Base-by-base conservation (phyloP, 2,329 filamentous ascomycete species). In the Monascus ruber region DNA sequence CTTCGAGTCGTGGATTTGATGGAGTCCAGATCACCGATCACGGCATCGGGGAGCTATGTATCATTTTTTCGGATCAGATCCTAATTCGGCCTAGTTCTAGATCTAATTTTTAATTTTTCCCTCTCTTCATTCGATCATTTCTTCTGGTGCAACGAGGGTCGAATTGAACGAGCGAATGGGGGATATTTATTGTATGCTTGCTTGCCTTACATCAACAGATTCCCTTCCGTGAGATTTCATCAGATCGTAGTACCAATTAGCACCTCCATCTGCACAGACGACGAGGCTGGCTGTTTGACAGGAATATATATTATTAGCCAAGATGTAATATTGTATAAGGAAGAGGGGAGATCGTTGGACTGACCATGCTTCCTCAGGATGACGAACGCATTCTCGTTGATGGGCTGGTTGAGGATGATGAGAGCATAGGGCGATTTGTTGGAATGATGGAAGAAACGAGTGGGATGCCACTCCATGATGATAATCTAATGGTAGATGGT, bases 21-120 rank as follows among this genome's bases (percentile, higher is more conserved):
- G 4, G 89, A 95, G 65, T 98, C 91, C 6, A 98, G 73, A 58
- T 98, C 91, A 35, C 91, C 91, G 49, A 94, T 79, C 44, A 98
- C 87, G 39, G 74, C 69, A 54, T 84, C 69, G 1, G 86, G 76
- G 41, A 77, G 68, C 54, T 77, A 36, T 25, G 17, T 17, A 17
- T 17, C 17, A 17, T 17, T 17, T 17, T 17, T 17, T 17, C 17
- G 17, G 17, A 17, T 17, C 17, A 17, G 17, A 17, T 17, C 17
- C 17, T 17, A 17, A 17, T 17, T 17, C 17, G 17, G 17, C 17
- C 17, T 17, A 3, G 17, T 17, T 3, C 17, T 17, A 17, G 17
- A 2, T 17, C 17, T 17, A 17, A 17, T 17, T 17, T 17, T 17
- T 17, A 17, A 17, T 17, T 17, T 17, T 17, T 17, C 17, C 17